Percentiles rank a stretch among this genome's conserved stretches.
phyloP scores from a whole-genome alignment of 352 stramenopile species.

The Poterioochromonas sp. region DNA sequence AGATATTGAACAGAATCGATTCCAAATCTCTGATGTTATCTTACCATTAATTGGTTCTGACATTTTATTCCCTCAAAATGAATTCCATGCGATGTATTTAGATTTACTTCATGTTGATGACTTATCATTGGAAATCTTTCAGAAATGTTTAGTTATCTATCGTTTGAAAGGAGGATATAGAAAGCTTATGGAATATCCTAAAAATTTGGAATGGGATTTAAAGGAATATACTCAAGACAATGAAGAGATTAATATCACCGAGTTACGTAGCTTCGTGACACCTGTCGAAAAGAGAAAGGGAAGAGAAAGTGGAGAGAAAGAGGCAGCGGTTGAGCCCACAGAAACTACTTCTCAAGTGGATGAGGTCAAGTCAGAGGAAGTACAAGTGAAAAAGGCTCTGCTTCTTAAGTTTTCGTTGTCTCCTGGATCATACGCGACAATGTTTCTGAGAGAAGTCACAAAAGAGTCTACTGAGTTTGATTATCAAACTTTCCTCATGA shows the following conservation, averaged over 20 bases:
- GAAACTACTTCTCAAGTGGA: neutral
- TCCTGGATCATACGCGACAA: constrained; percentile 17
- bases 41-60: neutral
- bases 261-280: neutral
- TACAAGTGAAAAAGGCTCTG: neutral
- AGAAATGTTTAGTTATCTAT: neutral
- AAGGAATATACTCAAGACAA: neutral
- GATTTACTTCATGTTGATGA: neutral
- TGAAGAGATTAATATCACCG: neutral
- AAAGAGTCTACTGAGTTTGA: constrained; percentile 6
- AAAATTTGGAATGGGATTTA: neutral
- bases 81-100: neutral
- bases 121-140: neutral
- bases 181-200: neutral
- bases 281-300: neutral
- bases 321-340: neutral
- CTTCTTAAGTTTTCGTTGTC: neutral
- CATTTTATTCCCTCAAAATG: neutral
- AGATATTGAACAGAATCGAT: neutral
- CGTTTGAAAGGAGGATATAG: neutral
- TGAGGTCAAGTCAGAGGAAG: neutral
- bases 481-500: neutral
- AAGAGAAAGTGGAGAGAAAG: neutral
- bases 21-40: neutral
- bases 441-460: constrained; percentile 10